phyloP scores from a whole-genome alignment of 2,329 filamentous ascomycete genomes.

The Rutstroemia sp. region DNA sequence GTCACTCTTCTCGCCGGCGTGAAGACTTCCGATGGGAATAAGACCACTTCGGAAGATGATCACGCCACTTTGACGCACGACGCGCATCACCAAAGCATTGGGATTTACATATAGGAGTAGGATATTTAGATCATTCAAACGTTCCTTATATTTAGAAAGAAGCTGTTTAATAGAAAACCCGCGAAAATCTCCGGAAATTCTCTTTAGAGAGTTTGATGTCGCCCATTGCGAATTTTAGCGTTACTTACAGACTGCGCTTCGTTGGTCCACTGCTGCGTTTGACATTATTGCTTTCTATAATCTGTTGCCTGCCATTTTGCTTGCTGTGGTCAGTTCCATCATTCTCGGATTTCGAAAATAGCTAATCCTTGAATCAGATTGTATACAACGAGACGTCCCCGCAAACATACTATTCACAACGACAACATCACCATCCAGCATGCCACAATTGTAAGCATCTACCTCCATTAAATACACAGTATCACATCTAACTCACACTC shows the following conservation, averaged over 20 bases:
- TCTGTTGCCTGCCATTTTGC: no score
- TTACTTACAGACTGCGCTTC: no score
- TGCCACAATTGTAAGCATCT: not conserved
- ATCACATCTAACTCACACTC: not conserved
- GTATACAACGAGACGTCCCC: not conserved
- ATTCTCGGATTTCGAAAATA: no score
- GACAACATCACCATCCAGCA: not conserved
- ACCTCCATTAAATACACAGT: not conserved
- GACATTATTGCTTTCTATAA: no score
- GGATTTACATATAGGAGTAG: not conserved
- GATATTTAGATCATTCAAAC: not conserved
- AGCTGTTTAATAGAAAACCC: not conserved
- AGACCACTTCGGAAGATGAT: slow-evolving; percentile 3
- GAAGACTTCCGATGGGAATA: not conserved
- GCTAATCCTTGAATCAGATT: not conserved
- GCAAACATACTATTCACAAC: not conserved
- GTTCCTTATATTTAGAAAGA: not conserved
- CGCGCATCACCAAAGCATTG: not conserved
- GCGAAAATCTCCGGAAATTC: not conserved
- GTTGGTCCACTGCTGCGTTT: no score
- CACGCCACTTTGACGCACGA: slow-evolving; percentile 3
- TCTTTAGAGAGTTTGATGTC: no score
- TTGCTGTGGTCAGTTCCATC: no score
- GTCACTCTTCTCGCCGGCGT: not conserved
- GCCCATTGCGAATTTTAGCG: no score